These are phyloP conservation scores for Metschnikowia drakensbergensis DNA, from an alignment of 805 yeast genomes.

Conservation along the genomic window DNA sequence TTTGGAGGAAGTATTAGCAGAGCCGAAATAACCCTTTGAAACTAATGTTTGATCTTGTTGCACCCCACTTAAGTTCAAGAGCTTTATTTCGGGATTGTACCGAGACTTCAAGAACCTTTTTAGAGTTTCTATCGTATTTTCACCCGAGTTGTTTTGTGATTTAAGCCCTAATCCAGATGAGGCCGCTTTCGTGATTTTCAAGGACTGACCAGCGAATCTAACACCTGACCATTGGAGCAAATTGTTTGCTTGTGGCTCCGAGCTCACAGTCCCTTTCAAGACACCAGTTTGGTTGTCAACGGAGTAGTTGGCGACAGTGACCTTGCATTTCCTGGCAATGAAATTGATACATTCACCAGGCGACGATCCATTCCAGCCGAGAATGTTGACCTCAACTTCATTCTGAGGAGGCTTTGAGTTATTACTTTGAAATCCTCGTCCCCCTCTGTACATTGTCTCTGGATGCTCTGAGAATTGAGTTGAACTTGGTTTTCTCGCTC, in stretches of 20 bases:
- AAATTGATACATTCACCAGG: constrained; percentile 65
- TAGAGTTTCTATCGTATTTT: constrained; percentile 58
- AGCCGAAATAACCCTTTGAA: constrained; percentile 60
- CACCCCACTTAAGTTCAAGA: constrained; percentile 68
- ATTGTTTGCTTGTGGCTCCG: constrained; percentile 53
- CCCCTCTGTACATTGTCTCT: constrained; percentile 10
- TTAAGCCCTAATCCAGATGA: constrained; percentile 13
- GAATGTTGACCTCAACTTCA: constrained; percentile 14
- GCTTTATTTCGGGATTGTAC: constrained; percentile 57
- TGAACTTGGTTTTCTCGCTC: neutral
- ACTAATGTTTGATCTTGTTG: constrained; percentile 59
- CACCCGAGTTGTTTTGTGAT: constrained; percentile 11
- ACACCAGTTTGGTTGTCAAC: constrained; percentile 49
- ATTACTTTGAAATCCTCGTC: constrained; percentile 15
- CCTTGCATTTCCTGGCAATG: constrained; percentile 60
- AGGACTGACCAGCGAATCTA: constrained; percentile 69
- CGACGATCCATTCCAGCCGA: constrained; percentile 79
- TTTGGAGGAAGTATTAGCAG: constrained; percentile 63
- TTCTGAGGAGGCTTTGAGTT: constrained; percentile 5
- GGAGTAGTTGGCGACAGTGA: constrained; percentile 49
- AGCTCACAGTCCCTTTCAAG: constrained; percentile 56
- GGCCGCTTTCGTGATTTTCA: constrained; percentile 47
- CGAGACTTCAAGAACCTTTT: constrained; percentile 59
- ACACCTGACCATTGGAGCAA: constrained; percentile 68
- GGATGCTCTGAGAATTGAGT: neutral